These are phyloP conservation scores for Lizanozyma gosingica DNA, from an alignment of 1,139 yeast species.

Conservation along the genomic window DNA sequence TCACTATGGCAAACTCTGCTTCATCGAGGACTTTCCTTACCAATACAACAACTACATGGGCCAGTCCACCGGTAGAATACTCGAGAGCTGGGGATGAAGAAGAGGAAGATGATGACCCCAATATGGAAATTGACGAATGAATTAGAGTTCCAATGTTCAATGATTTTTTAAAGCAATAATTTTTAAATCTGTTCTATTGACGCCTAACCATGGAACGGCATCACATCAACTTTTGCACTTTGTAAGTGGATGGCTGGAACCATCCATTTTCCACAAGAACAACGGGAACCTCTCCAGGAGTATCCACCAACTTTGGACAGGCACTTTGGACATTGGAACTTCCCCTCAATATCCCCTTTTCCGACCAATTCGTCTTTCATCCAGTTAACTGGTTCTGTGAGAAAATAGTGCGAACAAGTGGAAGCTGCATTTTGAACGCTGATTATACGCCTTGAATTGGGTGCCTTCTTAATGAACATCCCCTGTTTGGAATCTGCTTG, in stretches of 20 bases:
- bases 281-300: slow-evolving; percentile 90
- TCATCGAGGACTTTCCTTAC: slow-evolving; percentile 12
- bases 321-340: slow-evolving; percentile 79
- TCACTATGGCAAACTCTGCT: slow-evolving; percentile 10
- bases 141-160: slow-evolving; percentile 5
- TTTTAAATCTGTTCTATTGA: background rate
- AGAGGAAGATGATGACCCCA: slow-evolving; percentile 30
- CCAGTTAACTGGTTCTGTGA: slow-evolving; percentile 84
- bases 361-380: slow-evolving; percentile 69
- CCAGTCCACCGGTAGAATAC: background rate
- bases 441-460: slow-evolving; percentile 48
- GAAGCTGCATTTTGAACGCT: slow-evolving; percentile 46
- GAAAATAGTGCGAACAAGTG: slow-evolving; percentile 69
- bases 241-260: slow-evolving; percentile 84
- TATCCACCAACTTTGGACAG: slow-evolving; percentile 79
- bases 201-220: background rate
- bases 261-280: slow-evolving; percentile 96
- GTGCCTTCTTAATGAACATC: slow-evolving; percentile 52
- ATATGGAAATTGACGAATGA: slow-evolving; percentile 41
- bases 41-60: slow-evolving; percentile 12
- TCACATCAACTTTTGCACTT: slow-evolving; percentile 62
- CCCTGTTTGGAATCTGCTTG: slow-evolving; percentile 52
- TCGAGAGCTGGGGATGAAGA: slow-evolving; percentile 10
- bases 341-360: slow-evolving; percentile 74
- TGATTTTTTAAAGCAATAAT: background rate